Evolutionary conservation across 2,329 filamentous ascomycete genomes (phyloP), one percentile per base, ranked within the genome.

Genomic region (Exserohilum rostratum): DNA sequence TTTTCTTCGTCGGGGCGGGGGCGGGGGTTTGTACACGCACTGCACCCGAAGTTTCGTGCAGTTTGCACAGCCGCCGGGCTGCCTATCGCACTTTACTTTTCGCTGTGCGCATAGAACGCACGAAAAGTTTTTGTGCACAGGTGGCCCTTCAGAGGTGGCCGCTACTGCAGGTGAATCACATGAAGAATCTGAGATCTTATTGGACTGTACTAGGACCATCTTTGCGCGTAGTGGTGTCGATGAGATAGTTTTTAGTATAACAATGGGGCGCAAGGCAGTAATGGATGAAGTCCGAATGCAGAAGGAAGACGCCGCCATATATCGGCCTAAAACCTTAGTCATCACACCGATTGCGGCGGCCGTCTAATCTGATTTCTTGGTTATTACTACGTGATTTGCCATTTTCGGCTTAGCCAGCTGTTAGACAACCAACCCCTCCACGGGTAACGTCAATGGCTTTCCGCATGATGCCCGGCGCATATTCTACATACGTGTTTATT

Each of bases 11-110:
- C 42, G 42, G 2, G 42, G 27, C 20, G 42, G 42, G 10, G 66
- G 65, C 20, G 71, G 71, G 27, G 69, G 62, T 50, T 72, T 73
- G 55, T 72, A 74, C 13, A 72, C 52, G 53, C 71, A 74, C 12
- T 58, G 48, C 10, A 71, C 66, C 18, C 70, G 64, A 9, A 68
- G 62, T 47, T 70, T 69, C 6, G 60, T 57, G 57, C 71, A 74
- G 39, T 69, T 72, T 0, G 60, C 58, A 45, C 72, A 74, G 1
- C 70, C 69, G 22, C 65, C 60, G 11, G 65, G 61, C 4, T 25
- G 47, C 34, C 66, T 68, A 35, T 75, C 70, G 46, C 71, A 75
- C 48, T 65, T 70, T 17, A 75, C 71, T 53, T 75, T 75, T 11
- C 72, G 58, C 35, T 70, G 68, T 6, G 70, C 66, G 47, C 71